These are phyloP conservation scores for Lasiodiplodia citricola DNA, from an alignment of 2,329 filamentous ascomycete genomes.

Conservation along the genomic window DNA sequence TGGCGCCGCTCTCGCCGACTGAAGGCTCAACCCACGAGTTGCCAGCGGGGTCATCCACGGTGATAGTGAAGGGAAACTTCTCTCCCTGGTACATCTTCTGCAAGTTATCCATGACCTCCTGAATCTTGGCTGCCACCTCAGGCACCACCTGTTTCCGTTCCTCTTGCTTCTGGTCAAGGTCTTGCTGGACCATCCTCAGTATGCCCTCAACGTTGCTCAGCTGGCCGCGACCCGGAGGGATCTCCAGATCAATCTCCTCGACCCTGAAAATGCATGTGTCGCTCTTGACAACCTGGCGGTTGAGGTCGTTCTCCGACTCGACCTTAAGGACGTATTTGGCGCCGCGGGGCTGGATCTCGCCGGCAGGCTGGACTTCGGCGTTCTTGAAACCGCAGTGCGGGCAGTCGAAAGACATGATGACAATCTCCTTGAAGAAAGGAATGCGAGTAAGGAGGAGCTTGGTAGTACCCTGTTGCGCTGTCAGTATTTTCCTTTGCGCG, in stretches of 20 bases:
- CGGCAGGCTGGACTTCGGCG: constrained; percentile 91
- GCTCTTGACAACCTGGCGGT: constrained; percentile 88
- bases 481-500: constrained; percentile 17
- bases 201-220: constrained; percentile 94
- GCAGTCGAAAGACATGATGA: constrained; percentile 96
- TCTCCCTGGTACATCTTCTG: constrained; percentile 78
- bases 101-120: constrained; percentile 74
- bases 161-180: constrained; percentile 82
- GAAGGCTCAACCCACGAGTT: constrained; percentile 97
- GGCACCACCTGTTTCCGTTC: constrained; percentile 77
- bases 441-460: constrained; percentile 88
- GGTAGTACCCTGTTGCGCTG: constrained; percentile 71
- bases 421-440: constrained; percentile 95
- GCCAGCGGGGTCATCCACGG: constrained; percentile 87
- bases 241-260: constrained; percentile 90
- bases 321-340: constrained; percentile 82
- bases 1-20: constrained; percentile 74
- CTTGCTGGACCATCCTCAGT: constrained; percentile 76
- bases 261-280: constrained; percentile 86
- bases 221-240: constrained; percentile 87
- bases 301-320: constrained; percentile 74
- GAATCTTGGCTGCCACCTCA: constrained; percentile 79
- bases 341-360: constrained; percentile 88
- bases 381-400: constrained; percentile 88
- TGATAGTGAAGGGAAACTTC: constrained; percentile 85